These are phyloP conservation scores for Populus hybrid DNA, from an alignment of 441 rosid genomes.

Conservation along the genomic window DNA sequence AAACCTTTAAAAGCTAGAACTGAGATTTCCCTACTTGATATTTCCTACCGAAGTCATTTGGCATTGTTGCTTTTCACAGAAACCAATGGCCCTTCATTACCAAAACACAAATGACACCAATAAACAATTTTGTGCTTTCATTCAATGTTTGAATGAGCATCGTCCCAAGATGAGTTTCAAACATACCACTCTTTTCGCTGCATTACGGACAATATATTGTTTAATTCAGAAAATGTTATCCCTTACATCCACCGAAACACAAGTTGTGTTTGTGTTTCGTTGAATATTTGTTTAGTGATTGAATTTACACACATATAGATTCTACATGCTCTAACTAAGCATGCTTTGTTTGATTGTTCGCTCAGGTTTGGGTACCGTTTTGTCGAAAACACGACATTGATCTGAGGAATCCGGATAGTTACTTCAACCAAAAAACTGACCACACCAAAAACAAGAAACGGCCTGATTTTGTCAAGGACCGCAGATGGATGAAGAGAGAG, in stretches of 20 bases:
- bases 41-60: neutral
- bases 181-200: neutral
- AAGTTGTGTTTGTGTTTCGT: neutral
- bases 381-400: slow-evolving; percentile 85
- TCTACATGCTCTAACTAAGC: neutral
- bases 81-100: neutral
- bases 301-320: neutral
- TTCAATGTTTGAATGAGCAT: too few relatives aligned
- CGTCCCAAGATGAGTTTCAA: too few relatives aligned
- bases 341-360: neutral
- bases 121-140: too few relatives aligned
- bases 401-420: slow-evolving; percentile 83
- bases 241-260: neutral
- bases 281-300: neutral
- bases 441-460: slow-evolving; percentile 69
- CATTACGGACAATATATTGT: neutral
- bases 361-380: slow-evolving; percentile 87
- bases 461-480: slow-evolving; percentile 79
- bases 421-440: slow-evolving; percentile 55
- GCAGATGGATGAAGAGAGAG: slow-evolving; percentile 90
- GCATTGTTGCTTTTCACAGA: neutral
- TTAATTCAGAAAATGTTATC: neutral
- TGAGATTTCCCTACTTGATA: neutral
- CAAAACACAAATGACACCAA: neutral
- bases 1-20: neutral